These are phyloP conservation scores for Penicillium bialowiezense DNA, from an alignment of 495 filamentous ascomycete species.

Conservation along the genomic window DNA sequence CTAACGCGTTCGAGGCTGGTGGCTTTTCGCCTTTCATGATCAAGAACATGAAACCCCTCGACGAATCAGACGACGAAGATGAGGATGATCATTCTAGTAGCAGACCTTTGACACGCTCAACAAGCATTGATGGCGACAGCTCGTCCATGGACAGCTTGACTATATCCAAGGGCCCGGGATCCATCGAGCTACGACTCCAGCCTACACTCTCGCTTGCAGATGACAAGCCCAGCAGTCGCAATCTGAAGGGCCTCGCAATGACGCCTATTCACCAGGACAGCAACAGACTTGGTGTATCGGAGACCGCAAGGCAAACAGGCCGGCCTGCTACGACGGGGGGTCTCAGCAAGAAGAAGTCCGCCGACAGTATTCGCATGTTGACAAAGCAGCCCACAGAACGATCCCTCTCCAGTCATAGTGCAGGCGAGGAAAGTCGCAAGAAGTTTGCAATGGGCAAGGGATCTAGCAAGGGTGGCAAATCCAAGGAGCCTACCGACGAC, in stretches of 20 bases:
- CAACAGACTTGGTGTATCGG: slow-evolving; percentile 41
- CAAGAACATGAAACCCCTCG: slow-evolving; percentile 65
- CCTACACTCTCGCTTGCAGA: slow-evolving; percentile 70
- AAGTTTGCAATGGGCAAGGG: slow-evolving; percentile 53
- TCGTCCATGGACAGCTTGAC: slow-evolving; percentile 34
- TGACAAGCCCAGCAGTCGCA: slow-evolving; percentile 35
- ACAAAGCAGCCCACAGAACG: slow-evolving; percentile 47
- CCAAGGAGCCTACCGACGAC: slow-evolving; percentile 70
- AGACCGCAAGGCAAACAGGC: slow-evolving; percentile 15
- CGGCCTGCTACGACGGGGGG: slow-evolving; percentile 34
- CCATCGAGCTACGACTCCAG: slow-evolving; percentile 72
- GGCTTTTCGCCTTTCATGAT: slow-evolving; percentile 79
- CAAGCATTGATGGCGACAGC: slow-evolving; percentile 26
- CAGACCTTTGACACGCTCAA: slow-evolving; percentile 23
- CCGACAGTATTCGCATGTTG: slow-evolving; percentile 60
- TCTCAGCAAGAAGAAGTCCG: slow-evolving; percentile 60
- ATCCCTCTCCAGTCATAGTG: slow-evolving; percentile 44
- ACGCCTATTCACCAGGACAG: slow-evolving; percentile 37
- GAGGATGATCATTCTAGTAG: slow-evolving; percentile 37
- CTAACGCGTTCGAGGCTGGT: slow-evolving; percentile 57
- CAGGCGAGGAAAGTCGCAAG: slow-evolving; percentile 55
- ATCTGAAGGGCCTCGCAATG: slow-evolving; percentile 47
- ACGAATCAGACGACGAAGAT: slow-evolving; percentile 56
- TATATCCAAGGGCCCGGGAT: slow-evolving; percentile 54
- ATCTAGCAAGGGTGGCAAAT: slow-evolving; percentile 46